Evolutionary conservation across 2,329 filamentous ascomycete genomes (phyloP).

Genomic region (Fonsecaea nubica): DNA sequence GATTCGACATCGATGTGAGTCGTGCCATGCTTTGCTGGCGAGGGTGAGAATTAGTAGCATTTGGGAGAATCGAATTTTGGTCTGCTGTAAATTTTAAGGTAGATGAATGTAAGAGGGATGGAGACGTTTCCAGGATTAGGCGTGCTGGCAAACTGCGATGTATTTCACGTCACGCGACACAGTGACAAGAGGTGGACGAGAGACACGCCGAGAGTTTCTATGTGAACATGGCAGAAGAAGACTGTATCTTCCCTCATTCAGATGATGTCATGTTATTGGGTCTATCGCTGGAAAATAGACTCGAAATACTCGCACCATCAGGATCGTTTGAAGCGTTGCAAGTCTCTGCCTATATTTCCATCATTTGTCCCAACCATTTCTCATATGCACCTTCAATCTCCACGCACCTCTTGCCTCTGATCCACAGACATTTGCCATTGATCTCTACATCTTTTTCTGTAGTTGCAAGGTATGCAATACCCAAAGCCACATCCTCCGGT

Average conservation of each 20-base stretch:
- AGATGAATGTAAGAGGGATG: neutral
- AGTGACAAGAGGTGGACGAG: neutral
- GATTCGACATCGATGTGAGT: neutral
- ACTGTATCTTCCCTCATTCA: neutral
- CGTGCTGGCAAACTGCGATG: neutral
- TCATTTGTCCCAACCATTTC: slow-evolving; percentile 14
- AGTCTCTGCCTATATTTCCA: neutral
- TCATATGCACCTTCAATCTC: slow-evolving; percentile 11
- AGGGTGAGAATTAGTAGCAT: neutral
- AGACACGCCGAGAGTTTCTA: neutral
- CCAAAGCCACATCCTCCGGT: slow-evolving; percentile 15
- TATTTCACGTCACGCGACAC: neutral
- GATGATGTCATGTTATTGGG: neutral
- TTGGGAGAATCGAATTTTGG: neutral
- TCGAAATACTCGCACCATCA: neutral
- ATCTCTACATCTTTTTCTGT: slow-evolving; percentile 4
- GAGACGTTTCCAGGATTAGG: neutral
- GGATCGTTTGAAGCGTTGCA: neutral
- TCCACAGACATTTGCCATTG: slow-evolving; percentile 20
- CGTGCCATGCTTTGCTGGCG: neutral
- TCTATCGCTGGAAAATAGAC: neutral
- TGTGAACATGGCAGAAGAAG: neutral
- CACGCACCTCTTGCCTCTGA: slow-evolving; percentile 15
- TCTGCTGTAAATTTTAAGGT: neutral
- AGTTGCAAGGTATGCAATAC: slow-evolving; percentile 17